Percentiles rank a stretch among this genome's conserved stretches.
These are phyloP conservation scores for Cucumis cinereus DNA, from an alignment of 306 rosid species.

Conservation along the genomic window DNA sequence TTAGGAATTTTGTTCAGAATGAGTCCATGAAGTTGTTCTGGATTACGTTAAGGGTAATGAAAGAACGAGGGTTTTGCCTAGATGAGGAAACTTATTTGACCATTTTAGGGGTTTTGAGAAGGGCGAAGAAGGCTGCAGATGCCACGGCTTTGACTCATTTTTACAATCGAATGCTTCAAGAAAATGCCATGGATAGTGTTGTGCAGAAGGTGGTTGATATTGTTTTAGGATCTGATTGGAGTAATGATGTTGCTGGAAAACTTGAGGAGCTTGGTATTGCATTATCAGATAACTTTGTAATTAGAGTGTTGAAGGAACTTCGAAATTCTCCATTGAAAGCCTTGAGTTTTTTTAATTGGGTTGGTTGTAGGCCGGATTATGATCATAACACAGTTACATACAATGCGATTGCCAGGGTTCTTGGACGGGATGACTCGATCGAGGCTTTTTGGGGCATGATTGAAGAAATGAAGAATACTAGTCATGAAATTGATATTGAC, in stretches of 20 bases:
- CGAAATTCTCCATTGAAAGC: slow-evolving; percentile 36
- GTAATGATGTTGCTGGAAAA: slow-evolving; percentile 25
- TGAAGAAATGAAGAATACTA: slow-evolving; percentile 50
- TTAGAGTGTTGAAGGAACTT: slow-evolving; percentile 56
- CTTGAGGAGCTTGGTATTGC: slow-evolving; percentile 30
- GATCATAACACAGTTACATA: slow-evolving; percentile 48
- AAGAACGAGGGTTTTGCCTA: slow-evolving; percentile 49
- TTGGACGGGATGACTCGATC: slow-evolving; percentile 42
- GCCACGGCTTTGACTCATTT: slow-evolving; percentile 34
- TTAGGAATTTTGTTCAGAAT: slow-evolving; percentile 38
- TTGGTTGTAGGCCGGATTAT: slow-evolving; percentile 27
- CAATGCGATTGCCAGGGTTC: slow-evolving; percentile 57
- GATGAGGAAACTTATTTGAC: slow-evolving; percentile 40
- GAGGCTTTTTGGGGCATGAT: slow-evolving; percentile 58
- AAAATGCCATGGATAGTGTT: slow-evolving; percentile 36
- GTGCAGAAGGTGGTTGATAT: slow-evolving; percentile 40
- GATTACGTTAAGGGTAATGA: slow-evolving; percentile 41
- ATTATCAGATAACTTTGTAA: slow-evolving; percentile 42
- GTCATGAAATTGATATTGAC: slow-evolving; percentile 61
- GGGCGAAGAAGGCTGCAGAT: slow-evolving; percentile 41
- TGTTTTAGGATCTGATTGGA: slow-evolving; percentile 52
- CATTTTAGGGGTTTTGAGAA: slow-evolving; percentile 24
- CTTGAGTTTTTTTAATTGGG: slow-evolving; percentile 56
- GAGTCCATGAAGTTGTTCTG: slow-evolving; percentile 57
- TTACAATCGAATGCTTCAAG: slow-evolving; percentile 36